phyloP scores from a whole-genome alignment of 1,284 basidiomycete species.

The Ustilago hordei region DNA sequence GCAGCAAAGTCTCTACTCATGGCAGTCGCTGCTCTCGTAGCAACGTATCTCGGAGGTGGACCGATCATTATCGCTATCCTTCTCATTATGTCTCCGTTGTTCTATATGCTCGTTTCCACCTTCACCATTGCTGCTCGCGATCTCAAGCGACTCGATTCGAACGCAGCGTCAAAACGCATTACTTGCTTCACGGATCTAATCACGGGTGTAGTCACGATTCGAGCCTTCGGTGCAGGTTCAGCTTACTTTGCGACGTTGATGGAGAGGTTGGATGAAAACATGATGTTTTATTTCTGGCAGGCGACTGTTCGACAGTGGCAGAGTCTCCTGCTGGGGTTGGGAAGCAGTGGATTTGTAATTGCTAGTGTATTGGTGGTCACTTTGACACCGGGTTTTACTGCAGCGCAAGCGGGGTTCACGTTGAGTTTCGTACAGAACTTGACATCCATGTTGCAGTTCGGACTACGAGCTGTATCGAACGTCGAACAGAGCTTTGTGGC shows the following conservation, averaged over 20 bases:
- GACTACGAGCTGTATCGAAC: constrained; percentile 67
- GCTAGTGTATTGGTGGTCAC: constrained; percentile 57
- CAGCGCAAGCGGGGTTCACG: constrained; percentile 56
- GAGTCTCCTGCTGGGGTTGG: constrained; percentile 75
- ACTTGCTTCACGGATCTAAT: constrained; percentile 87
- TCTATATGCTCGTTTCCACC: constrained; percentile 71
- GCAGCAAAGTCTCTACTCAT: constrained; percentile 52
- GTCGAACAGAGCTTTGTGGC: constrained; percentile 69
- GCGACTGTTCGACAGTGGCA: constrained; percentile 86
- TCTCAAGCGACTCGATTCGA: constrained; percentile 81
- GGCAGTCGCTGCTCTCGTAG: constrained; percentile 73
- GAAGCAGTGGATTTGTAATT: constrained; percentile 60
- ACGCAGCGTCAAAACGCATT: constrained; percentile 78
- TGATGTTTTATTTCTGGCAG: constrained; percentile 87
- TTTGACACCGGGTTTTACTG: constrained; percentile 26
- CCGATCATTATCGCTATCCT: constrained; percentile 77
- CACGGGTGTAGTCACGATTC: constrained; percentile 86
- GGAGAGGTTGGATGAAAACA: constrained; percentile 83
- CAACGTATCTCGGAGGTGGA: constrained; percentile 77
- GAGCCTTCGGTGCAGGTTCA: constrained; percentile 75
- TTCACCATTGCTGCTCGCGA: constrained; percentile 91
- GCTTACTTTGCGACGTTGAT: constrained; percentile 74
- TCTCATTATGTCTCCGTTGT: constrained; percentile 69
- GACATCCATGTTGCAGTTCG: constrained; percentile 53
- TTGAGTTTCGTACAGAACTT: constrained; percentile 60